Evolutionary conservation across 768 basidiomycete genomes (phyloP), one percentile per base, ranked within the genome.

Genomic region (Strobilomyces echinocephalus): DNA sequence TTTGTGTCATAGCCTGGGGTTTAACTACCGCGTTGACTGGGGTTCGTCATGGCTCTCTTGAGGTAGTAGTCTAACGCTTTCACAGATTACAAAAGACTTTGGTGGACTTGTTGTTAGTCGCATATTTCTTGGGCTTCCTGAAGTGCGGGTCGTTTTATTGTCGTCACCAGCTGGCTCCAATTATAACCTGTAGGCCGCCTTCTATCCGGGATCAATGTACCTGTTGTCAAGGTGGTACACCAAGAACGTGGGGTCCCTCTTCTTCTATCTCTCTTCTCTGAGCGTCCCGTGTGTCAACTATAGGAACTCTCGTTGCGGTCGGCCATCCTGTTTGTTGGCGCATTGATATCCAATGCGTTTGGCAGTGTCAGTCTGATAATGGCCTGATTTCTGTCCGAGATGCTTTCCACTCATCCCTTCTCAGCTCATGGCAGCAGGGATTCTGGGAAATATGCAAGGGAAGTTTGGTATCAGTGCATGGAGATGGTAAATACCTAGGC

Each of bases 321-420:
- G 3, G 82, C 83, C 1, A 72, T 85, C 31, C 70, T 88, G 0
- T 85, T 79, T 59, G 75, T 74, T 15, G 84, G 84, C 4, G 62
- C 83, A 7, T 69, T 85, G 7, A 75, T 85, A 39, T 83, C 83
- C 5, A 84, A 84, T 60, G 84, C 85, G 4, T 85, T 86, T 59
- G 84, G 85, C 43, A 73, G 78, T 40, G 84, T 84, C 53, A 62
- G 80, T 62, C 24, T 24, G 24, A 24, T n/a, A n/a, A n/a, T n/a
- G n/a, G n/a, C n/a, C 18, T 20, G 8, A n/a, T 45, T 28, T 46
- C 30, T 31, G 16, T 4, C 5, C n/a, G 15, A 14, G 30, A 10
- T 4, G n/a, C 7, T n/a, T n/a, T 5, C 34, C 10, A 30, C 15
- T 38, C 34, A 40, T 24, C 24, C 4, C 2, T 24, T 24, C 24